These are phyloP conservation scores for Dianthus caryophyllus DNA, from an alignment of 148 eudicot species.

Conservation along the genomic window DNA sequence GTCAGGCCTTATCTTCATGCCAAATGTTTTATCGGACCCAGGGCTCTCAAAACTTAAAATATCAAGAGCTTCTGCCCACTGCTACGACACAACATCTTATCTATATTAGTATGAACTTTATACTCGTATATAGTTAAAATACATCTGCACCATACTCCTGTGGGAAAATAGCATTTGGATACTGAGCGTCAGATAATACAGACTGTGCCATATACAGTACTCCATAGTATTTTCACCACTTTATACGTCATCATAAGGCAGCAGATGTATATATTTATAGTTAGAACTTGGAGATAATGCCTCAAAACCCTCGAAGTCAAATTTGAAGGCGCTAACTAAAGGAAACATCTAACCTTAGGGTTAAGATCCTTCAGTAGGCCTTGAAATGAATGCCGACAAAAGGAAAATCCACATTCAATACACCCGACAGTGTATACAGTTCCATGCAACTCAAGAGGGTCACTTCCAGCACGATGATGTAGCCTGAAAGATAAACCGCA, in stretches of 20 bases:
- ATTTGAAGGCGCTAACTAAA: neutral
- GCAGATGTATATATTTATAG: neutral
- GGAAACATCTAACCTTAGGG: constrained; percentile 58
- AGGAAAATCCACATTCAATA: constrained; percentile 71
- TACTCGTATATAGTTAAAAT: neutral
- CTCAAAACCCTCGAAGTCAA: neutral
- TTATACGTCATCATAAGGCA: neutral
- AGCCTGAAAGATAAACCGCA: constrained; percentile 39
- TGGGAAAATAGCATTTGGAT: neutral
- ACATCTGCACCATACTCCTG: neutral
- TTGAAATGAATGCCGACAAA: constrained; percentile 66
- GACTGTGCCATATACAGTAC: neutral
- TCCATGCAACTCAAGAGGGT: constrained; percentile 94
- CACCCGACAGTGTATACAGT: constrained; percentile 81
- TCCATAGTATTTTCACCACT: neutral
- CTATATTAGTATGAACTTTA: neutral
- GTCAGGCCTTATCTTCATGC: constrained; percentile 93
- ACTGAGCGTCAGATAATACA: neutral
- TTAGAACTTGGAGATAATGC: neutral
- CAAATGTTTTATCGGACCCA: constrained; percentile 83
- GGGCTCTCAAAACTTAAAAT: constrained; percentile 62
- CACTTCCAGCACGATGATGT: constrained; percentile 93
- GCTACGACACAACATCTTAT: constrained; percentile 29
- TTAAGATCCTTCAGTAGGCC: constrained; percentile 74
- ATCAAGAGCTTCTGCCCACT: constrained; percentile 99